These are phyloP conservation scores for Alternaria arborescens DNA, from an alignment of 2,329 filamentous ascomycete genomes.

Conservation along the genomic window DNA sequence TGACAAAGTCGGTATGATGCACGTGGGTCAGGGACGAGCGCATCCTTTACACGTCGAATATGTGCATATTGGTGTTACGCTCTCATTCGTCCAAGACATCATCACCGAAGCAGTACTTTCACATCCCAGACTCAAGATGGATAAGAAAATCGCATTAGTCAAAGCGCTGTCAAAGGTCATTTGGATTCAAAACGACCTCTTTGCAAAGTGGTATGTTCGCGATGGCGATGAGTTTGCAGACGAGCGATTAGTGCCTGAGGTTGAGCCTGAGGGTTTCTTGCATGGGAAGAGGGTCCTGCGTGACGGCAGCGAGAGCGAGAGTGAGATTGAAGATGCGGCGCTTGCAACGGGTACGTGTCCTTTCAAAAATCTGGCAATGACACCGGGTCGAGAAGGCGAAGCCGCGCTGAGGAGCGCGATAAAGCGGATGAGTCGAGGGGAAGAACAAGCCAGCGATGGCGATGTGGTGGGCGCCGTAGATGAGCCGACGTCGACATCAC, in stretches of 20 bases:
- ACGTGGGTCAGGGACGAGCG: conserved; percentile 75
- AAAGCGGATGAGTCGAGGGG: conserved; percentile 20
- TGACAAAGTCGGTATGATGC: conserved; percentile 87
- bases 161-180: conserved; percentile 82
- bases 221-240: conserved; percentile 70
- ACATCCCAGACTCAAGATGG: conserved; percentile 71
- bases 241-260: conserved; percentile 51
- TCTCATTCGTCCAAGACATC: conserved; percentile 80
- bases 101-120: conserved; percentile 79
- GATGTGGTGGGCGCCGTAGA: conserved; percentile 19
- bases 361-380: conserved; percentile 39
- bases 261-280: conserved; percentile 49
- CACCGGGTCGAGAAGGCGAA: conserved; percentile 3
- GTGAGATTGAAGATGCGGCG: conserved; percentile 38
- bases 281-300: conserved; percentile 47
- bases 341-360: conserved; percentile 38
- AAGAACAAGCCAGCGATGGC: not conserved
- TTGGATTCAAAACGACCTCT: conserved; percentile 88
- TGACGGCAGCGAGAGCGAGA: conserved; percentile 41
- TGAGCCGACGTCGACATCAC: conserved; percentile 19
- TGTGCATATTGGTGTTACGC: conserved; percentile 75
- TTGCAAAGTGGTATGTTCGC: conserved; percentile 81
- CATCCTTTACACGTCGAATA: conserved; percentile 82
- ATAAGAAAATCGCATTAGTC: conserved; percentile 75
- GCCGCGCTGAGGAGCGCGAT: conserved; percentile 13